Percentiles rank a stretch among this genome's conserved stretches.
These are phyloP conservation scores for Phytopythium ostracodes DNA, from an alignment of 352 stramenopile genomes.

Conservation along the genomic window DNA sequence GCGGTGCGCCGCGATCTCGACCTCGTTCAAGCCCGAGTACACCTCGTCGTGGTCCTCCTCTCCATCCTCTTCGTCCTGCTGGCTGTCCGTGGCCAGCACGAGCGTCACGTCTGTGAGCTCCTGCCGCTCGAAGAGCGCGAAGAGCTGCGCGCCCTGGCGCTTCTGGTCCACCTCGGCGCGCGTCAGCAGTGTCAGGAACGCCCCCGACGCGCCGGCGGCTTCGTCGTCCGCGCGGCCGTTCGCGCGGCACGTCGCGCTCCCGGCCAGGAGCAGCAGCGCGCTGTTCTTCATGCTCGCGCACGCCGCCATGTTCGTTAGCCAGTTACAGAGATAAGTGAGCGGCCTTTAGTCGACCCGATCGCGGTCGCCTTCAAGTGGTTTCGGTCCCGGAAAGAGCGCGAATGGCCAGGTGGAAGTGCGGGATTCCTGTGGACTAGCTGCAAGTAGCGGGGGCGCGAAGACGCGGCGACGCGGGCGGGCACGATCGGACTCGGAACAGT, in stretches of 20 bases:
- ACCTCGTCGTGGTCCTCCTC: conserved; percentile 4
- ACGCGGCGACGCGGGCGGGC: background rate
- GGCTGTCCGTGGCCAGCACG: conserved; percentile 35
- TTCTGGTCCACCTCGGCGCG: conserved; percentile 13
- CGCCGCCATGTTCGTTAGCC: background rate
- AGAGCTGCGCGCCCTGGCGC: conserved; percentile 41
- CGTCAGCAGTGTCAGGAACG: conserved; percentile 11
- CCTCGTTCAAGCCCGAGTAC: background rate
- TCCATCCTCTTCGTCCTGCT: background rate
- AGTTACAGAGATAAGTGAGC: background rate
- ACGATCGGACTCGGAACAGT: background rate
- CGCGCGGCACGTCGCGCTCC: too few relatives aligned
- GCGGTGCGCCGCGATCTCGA: conserved; percentile 48
- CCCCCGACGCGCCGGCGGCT: conserved; percentile 8
- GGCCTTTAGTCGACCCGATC: background rate
- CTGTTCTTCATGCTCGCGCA: conserved; percentile 1
- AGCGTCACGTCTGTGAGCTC: conserved; percentile 68
- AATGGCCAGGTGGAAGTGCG: background rate
- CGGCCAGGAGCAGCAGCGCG: background rate
- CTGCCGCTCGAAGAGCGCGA: conserved; percentile 34
- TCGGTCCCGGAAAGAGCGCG: background rate
- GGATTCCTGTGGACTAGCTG: background rate
- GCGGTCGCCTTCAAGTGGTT: background rate
- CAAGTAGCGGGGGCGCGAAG: background rate
- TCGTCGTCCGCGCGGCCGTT: conserved; percentile 8